Evolutionary conservation across 2,329 filamentous ascomycete species (phyloP), one percentile per base, ranked within the genome.

Genomic region (Hypoxylon rubiginosum): DNA sequence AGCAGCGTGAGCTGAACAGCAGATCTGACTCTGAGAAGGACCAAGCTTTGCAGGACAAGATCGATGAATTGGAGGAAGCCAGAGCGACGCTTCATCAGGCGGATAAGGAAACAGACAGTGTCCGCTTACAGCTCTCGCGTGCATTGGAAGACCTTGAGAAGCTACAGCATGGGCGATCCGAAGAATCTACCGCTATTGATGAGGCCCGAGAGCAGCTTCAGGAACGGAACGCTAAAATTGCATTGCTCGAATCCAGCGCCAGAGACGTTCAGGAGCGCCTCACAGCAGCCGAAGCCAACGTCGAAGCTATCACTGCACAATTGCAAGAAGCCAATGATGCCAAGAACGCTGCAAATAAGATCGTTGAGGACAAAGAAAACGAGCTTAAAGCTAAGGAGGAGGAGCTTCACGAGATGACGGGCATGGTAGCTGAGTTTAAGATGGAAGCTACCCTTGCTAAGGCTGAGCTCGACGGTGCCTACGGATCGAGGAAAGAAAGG

Each of bases 1-100:
- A 98, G 77, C 95, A 98, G 80, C 91, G 94, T 63, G 93, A 97
- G 75, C 86, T 97, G 62, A 97, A 97, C 80, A 94, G 86, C 81
- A 94, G 94, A 75, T 94, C 93, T 0, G 93, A 97, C 70, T 84
- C 87, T 19, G 86, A 90, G 66, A 88, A 90, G 74, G 90, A 91
- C 71, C 85, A 85, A 43, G 87, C 91, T 67, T 77, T 92, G n/a
- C 82, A 85, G 24, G 78, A 82, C 51, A 89, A 87, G 72, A 82
- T 84, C 57, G 84, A 86, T 15, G 85, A 90, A 70, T 75, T 92
- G 6, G 83, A 87, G 36, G 79, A 81, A 61, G 77, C 76, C 43
- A 79, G 71, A 51, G 49, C 28, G 19, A 62, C 63, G 19, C 67
- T 76, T 21, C 75, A 58, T 34, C 67, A 67, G 15, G 73, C 76